A percentile compares a stretch with the other conserved stretches of the same genome.
phyloP scores from a whole-genome alignment of 345 rosid genomes.

The Populus davidiana region DNA sequence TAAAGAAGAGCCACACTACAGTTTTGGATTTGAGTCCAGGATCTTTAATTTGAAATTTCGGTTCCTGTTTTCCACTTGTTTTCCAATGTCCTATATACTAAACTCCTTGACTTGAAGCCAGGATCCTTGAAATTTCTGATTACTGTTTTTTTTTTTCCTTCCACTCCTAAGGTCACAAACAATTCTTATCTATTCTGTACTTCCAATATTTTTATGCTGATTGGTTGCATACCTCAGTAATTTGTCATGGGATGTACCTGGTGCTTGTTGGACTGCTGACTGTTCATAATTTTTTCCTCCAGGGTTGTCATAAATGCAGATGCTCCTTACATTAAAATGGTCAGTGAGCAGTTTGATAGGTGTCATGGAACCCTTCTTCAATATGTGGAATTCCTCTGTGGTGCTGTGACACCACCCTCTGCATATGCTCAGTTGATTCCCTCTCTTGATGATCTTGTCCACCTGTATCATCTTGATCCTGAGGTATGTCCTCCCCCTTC shows the following conservation, averaged over 20 bases:
- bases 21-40: too few species aligned
- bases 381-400: constrained; percentile 86
- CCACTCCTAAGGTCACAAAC: too few species aligned
- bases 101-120: too few species aligned
- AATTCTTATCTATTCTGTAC: too few species aligned
- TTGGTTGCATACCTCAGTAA: background rate
- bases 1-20: too few species aligned
- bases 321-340: constrained; percentile 98
- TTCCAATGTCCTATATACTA: too few species aligned
- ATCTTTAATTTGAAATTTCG: too few species aligned
- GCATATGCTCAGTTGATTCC: constrained; percentile 84
- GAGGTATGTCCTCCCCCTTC: constrained; percentile 57
- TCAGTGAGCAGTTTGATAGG: constrained; percentile 96
- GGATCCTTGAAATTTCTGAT: too few species aligned
- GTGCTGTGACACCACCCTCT: constrained; percentile 71
- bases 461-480: constrained; percentile 88
- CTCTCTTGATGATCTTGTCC: constrained; percentile 80
- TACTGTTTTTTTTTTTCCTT: too few species aligned
- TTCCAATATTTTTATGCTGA: background rate
- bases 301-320: constrained; percentile 90
- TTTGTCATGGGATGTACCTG: background rate
- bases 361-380: constrained; percentile 99
- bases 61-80: too few species aligned
- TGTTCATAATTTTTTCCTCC: constrained; percentile 26
- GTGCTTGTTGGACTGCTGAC: background rate